A percentile compares a stretch with the other conserved stretches of the same genome.
These are phyloP conservation scores for Fomitopsis pinicola DNA, from an alignment of 1,284 basidiomycete genomes.

Conservation along the genomic window DNA sequence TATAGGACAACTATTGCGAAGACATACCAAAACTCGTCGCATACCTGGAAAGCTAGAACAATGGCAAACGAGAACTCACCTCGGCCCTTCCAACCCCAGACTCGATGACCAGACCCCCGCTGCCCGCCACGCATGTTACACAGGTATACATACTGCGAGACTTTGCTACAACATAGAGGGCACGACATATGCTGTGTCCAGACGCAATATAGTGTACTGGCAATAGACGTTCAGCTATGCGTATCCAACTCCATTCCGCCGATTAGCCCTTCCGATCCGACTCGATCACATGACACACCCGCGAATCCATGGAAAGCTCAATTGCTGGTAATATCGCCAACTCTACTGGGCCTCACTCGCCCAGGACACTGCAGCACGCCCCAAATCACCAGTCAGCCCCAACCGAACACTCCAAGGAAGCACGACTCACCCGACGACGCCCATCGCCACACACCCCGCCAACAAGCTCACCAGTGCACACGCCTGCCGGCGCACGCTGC, in stretches of 20 bases:
- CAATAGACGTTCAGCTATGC: background rate
- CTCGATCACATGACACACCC: too few relatives aligned
- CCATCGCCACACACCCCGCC: slow-evolving; percentile 55
- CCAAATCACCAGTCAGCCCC: background rate
- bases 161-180: background rate
- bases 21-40: too few relatives aligned
- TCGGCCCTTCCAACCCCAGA: background rate
- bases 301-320: too few relatives aligned
- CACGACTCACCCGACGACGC: slow-evolving; percentile 35
- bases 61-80: too few relatives aligned
- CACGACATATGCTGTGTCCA: background rate
- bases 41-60: too few relatives aligned
- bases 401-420: background rate
- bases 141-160: background rate
- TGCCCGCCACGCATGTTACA: background rate
- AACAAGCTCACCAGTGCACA: slow-evolving; percentile 54
- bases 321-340: too few relatives aligned
- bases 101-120: background rate
- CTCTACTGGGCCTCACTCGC: background rate
- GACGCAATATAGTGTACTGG: background rate
- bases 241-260: too few relatives aligned
- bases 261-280: too few relatives aligned
- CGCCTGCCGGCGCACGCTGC: slow-evolving; percentile 39
- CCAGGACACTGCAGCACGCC: background rate
- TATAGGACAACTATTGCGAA: too few relatives aligned